These are phyloP conservation scores for Paracorniculantispora psalliotae DNA, from an alignment of 2,329 filamentous ascomycete species.

Conservation along the genomic window DNA sequence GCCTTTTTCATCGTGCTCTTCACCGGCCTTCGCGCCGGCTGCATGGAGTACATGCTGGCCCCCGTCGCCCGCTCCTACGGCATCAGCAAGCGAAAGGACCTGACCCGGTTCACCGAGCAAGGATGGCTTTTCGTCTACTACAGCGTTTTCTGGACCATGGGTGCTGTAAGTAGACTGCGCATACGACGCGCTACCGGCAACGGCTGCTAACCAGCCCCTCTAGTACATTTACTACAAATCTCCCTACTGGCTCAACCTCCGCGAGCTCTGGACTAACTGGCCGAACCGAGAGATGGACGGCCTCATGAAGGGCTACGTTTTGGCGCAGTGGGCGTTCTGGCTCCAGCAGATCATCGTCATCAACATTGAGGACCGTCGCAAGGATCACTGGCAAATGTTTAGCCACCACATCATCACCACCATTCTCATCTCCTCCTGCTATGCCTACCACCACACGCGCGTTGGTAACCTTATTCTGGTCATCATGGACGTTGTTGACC, in stretches of 20 bases:
- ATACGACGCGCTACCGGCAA: too few species aligned
- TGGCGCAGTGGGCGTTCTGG: slow-evolving; percentile 89
- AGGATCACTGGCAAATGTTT: slow-evolving; percentile 96
- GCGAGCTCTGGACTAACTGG: slow-evolving; percentile 79
- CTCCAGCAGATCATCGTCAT: slow-evolving; percentile 91
- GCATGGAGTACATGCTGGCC: slow-evolving; percentile 82
- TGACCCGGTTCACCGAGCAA: slow-evolving; percentile 87
- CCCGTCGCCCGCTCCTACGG: slow-evolving; percentile 71
- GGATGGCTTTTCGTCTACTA: slow-evolving; percentile 88
- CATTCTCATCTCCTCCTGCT: slow-evolving; percentile 72
- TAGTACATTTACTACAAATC: slow-evolving; percentile 81
- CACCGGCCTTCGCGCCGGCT: slow-evolving; percentile 75
- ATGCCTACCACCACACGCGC: slow-evolving; percentile 79
- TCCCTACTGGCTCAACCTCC: slow-evolving; percentile 70
- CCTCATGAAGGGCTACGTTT: slow-evolving; percentile 80
- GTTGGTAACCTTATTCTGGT: slow-evolving; percentile 86
- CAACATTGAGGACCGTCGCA: slow-evolving; percentile 88
- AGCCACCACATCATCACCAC: slow-evolving; percentile 90
- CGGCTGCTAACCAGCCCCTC: slow-evolving; percentile 6
- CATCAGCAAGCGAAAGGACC: slow-evolving; percentile 68
- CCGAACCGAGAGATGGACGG: slow-evolving; percentile 70
- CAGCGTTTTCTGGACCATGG: slow-evolving; percentile 72
- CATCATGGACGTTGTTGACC: slow-evolving; percentile 89
- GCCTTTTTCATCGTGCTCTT: slow-evolving; percentile 76
- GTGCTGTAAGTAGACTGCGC: slow-evolving; percentile 59